A percentile compares a stretch with the other conserved stretches of the same genome.
These are phyloP conservation scores for Plasmodium reichenowi DNA, from an alignment of 169 alveolate genomes.

Conservation along the genomic window DNA sequence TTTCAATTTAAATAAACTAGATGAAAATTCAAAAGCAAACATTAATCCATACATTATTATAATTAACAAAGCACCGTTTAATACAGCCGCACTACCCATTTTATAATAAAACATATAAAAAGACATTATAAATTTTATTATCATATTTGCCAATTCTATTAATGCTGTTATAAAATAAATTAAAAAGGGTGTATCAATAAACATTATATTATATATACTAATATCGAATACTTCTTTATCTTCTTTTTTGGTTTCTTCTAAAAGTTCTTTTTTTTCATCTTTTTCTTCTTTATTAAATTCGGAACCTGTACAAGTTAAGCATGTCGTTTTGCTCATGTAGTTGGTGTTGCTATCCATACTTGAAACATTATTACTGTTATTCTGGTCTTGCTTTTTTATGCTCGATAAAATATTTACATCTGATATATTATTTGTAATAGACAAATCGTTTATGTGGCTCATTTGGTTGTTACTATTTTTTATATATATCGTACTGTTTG, in stretches of 20 bases:
- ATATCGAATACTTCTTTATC: conserved; percentile 16
- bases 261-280: background rate
- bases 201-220: conserved; percentile 68
- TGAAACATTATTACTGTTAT: too few species aligned
- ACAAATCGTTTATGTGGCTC: too few species aligned
- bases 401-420: too few species aligned
- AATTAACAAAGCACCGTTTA: conserved; percentile 6
- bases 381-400: too few species aligned
- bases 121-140: conserved; percentile 22
- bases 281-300: background rate
- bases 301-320: background rate
- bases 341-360: too few species aligned
- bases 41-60: conserved; percentile 17
- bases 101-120: conserved; percentile 45
- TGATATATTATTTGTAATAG: too few species aligned
- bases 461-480: too few species aligned
- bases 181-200: conserved; percentile 50
- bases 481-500: too few species aligned
- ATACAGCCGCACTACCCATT: conserved; percentile 43
- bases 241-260: background rate
- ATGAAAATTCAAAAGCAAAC: conserved; percentile 14
- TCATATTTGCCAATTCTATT: conserved; percentile 7
- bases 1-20: conserved; percentile 27
- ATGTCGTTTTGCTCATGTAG: too few species aligned
- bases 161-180: conserved; percentile 24